phyloP scores from a whole-genome alignment of 1,139 yeast species.

The Suhomyces coccinellae region DNA sequence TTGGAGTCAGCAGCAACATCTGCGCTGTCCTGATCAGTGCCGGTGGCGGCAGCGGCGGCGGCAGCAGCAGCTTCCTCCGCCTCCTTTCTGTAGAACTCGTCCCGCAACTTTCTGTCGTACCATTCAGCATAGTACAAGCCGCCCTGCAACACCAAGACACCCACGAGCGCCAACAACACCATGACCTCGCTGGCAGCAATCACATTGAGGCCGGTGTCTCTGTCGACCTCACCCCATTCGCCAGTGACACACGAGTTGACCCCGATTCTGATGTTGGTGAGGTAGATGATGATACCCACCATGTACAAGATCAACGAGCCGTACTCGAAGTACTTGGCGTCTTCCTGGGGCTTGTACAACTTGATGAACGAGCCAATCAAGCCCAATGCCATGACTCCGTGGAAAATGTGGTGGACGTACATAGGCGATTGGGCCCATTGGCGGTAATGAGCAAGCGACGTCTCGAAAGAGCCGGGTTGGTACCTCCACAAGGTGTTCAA shows the following conservation, averaged over 20 bases:
- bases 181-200: constrained; percentile 88
- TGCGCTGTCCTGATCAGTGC: constrained; percentile 29
- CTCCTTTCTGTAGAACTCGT: constrained; percentile 48
- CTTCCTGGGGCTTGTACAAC: constrained; percentile 81
- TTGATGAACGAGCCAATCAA: constrained; percentile 73
- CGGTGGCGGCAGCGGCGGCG: constrained; percentile 17
- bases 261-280: constrained; percentile 86
- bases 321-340: constrained; percentile 85
- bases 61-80: constrained; percentile 29
- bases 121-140: constrained; percentile 89
- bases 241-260: constrained; percentile 66
- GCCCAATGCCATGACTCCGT: constrained; percentile 60
- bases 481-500: constrained; percentile 69
- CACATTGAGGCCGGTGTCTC: constrained; percentile 82
- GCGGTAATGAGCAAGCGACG: constrained; percentile 71
- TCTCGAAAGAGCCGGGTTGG: constrained; percentile 54
- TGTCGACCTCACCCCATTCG: constrained; percentile 92
- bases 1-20: constrained; percentile 13
- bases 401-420: constrained; percentile 60
- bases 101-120: constrained; percentile 62
- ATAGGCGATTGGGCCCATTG: constrained; percentile 67
- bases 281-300: constrained; percentile 71
- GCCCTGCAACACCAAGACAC: constrained; percentile 78
- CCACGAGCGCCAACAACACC: constrained; percentile 67
- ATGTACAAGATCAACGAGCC: constrained; percentile 75